These are phyloP conservation scores for Capronia americana DNA, from an alignment of 2,329 filamentous ascomycete genomes.

Conservation along the genomic window DNA sequence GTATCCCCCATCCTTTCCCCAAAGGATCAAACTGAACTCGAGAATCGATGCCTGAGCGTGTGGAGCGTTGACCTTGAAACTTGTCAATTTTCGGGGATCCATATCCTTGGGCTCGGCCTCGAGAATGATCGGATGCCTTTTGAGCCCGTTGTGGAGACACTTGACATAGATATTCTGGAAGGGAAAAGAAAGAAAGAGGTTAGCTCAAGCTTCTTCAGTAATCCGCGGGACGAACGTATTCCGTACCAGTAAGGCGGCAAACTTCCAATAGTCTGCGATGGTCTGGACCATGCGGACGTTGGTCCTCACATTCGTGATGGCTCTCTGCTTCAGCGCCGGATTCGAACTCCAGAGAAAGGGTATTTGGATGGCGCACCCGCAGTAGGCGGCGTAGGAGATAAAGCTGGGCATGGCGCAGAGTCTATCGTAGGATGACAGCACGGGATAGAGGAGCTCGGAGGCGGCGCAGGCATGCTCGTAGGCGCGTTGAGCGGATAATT, in stretches of 20 bases:
- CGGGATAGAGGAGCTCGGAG: conserved; percentile 9
- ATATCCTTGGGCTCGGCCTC: conserved; percentile 24
- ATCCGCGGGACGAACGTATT: no score
- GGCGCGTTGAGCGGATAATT: conserved; percentile 20
- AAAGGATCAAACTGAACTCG: conserved; percentile 14
- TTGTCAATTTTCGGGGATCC: conserved; percentile 16
- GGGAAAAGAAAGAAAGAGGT: no score
- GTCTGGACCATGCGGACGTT: conserved; percentile 20
- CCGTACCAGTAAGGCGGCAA: conserved; percentile 20
- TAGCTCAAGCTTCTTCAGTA: no score
- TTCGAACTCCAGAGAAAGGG: conserved; percentile 26
- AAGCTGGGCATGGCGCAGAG: conserved; percentile 10
- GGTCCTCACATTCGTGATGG: conserved; percentile 12
- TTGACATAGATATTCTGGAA: conserved; percentile 21
- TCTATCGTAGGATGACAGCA: background rate
- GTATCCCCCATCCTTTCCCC: conserved; percentile 12
- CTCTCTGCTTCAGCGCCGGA: conserved; percentile 5
- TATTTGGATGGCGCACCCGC: conserved; percentile 23
- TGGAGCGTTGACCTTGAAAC: conserved; percentile 15
- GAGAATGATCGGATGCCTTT: conserved; percentile 9
- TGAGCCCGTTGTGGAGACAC: conserved; percentile 18
- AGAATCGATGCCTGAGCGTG: conserved; percentile 23
- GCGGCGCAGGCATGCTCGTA: conserved; percentile 23
- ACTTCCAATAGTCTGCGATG: conserved; percentile 21
- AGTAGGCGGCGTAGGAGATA: conserved; percentile 17